A percentile compares a stretch with the other conserved stretches of the same genome.
phyloP scores from a whole-genome alignment of 106 monocot genomes.

The Narthecium ossifragum region DNA sequence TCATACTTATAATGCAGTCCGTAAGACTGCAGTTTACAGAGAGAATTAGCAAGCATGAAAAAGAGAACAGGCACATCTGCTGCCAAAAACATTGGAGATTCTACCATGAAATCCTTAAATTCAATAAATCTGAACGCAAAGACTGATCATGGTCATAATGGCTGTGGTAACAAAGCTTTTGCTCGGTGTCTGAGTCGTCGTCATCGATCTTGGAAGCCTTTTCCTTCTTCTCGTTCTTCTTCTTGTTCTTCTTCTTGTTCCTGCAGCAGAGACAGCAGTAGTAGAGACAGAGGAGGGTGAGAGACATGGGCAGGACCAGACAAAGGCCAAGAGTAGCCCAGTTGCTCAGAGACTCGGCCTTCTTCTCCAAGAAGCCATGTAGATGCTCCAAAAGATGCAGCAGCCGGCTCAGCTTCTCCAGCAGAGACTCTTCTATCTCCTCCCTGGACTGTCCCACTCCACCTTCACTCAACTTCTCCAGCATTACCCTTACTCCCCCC shows the following conservation, averaged over 20 bases:
- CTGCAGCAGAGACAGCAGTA: neutral
- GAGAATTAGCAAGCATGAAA: neutral
- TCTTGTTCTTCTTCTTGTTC: neutral
- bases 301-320: neutral
- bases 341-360: neutral
- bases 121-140: neutral
- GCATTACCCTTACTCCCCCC: neutral
- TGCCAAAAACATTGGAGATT: too few relatives aligned
- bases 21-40: neutral
- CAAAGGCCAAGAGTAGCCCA: neutral
- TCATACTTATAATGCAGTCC: neutral
- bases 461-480: conserved; percentile 1
- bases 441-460: neutral
- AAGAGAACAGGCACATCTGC: neutral
- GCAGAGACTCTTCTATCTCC: neutral
- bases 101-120: conserved; percentile 2
- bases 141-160: neutral
- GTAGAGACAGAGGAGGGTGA: neutral
- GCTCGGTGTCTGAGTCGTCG: too few relatives aligned
- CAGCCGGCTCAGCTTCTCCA: neutral
- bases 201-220: neutral
- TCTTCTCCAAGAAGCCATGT: neutral
- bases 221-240: neutral
- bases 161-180: too few relatives aligned
- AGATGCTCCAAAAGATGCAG: neutral